These are phyloP conservation scores for Verticillium isaacii DNA, from an alignment of 2,329 filamentous ascomycete genomes.

Conservation along the genomic window DNA sequence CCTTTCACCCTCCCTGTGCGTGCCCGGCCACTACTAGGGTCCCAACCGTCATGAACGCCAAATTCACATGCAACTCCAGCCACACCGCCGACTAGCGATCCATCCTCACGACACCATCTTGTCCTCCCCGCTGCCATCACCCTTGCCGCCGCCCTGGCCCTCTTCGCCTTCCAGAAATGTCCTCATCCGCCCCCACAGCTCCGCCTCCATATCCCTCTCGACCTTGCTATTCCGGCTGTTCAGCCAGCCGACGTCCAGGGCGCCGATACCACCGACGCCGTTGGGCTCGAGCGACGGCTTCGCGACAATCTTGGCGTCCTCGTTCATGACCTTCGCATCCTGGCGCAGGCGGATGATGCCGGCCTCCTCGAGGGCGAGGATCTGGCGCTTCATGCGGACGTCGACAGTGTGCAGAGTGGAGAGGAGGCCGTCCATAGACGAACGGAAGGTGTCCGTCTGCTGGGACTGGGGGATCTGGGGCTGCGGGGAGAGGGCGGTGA, in stretches of 20 bases:
- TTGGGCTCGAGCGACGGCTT: constrained; percentile 46
- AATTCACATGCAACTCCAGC: no score
- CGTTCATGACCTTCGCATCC: constrained; percentile 16
- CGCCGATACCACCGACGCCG: constrained; percentile 50
- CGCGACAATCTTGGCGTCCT: constrained; percentile 13
- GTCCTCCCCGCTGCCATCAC: constrained; percentile 10
- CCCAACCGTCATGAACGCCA: no score
- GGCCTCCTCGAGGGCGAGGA: constrained; percentile 77
- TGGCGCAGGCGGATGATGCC: constrained; percentile 58
- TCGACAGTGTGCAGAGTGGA: constrained; percentile 68
- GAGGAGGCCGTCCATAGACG: constrained; percentile 63
- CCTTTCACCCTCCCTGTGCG: no score
- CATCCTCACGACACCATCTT: not conserved
- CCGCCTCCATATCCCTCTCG: constrained; percentile 76
- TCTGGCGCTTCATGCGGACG: constrained; percentile 68
- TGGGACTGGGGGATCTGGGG: constrained; percentile 40
- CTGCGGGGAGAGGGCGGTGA: constrained; percentile 32
- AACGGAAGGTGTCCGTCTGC: constrained; percentile 52
- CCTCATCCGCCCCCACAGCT: constrained; percentile 58
- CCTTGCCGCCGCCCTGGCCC: not conserved
- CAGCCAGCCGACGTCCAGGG: constrained; percentile 80
- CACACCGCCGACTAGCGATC: no score
- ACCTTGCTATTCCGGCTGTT: constrained; percentile 82
- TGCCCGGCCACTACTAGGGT: no score
- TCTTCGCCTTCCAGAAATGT: constrained; percentile 26